Base-by-base conservation (phyloP, 2,329 filamentous ascomycete genomes). In the Paracoccidioides lutzii region DNA sequence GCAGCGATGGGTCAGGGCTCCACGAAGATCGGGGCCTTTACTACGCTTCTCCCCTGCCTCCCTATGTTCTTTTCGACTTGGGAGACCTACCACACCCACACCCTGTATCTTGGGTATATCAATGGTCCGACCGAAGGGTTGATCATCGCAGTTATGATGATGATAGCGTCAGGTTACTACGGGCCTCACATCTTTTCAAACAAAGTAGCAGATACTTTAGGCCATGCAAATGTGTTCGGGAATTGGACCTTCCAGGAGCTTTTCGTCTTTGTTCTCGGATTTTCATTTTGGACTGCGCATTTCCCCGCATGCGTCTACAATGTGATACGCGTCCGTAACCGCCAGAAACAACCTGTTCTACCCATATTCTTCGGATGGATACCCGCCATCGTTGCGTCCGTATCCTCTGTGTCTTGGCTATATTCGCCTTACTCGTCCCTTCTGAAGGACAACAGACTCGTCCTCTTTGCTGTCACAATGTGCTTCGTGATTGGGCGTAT, bases 51-150 rank as follows among this genome's bases (percentile, higher is more conserved):
- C 58, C 93, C 93, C 1, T 94, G 90, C 64, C 76, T 98, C 46
- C 88, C 93, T 58, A 98, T 98, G 93, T 98, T 95, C 78, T 96
- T 98, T 75, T 96, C 91, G 3, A 98, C 93, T 1, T 98, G 93
- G 93, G 93, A 98, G 74, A 98, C 93, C 0, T 98, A 96, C 71
- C 93, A 98, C 73, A 96, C 93, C 4, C 93, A 98, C 71, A 97
- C 93, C 0, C 77, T 98, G 5, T 98, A 95, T 71, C 82, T 98
- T 10, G 93, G 93, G 55, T 89, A 91, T 69, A 87, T 98, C 80
- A 98, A 98, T 70, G 93, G 93, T 0, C 93, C 93, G 1, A 98
- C 93, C 65, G 93, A 98, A 75, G 93, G 93, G 22, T 77, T 98
- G 38, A 83, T 97, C 53, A 84, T 98, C 60, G 93, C 90, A 32